Evolutionary conservation across 164 flowering plant species (phyloP), one percentile per base, ranked within the genome.

Genomic region (Dillenia suffruticosa): DNA sequence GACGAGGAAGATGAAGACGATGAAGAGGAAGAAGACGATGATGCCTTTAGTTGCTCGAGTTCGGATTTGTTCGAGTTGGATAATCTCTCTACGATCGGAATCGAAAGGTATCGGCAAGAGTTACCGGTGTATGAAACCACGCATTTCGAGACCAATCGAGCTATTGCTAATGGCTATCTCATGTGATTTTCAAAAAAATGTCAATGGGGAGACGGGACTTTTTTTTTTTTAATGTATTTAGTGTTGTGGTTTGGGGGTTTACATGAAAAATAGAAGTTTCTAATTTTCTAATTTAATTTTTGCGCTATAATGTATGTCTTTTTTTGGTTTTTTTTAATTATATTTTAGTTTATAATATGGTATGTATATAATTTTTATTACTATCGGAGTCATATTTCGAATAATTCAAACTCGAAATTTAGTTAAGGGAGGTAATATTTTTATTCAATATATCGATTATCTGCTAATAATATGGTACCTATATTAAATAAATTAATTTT

Each of bases 31-130:
- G 84, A 82, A 1, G 91, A 82, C 9, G 92, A 81, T n/a, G 98
- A 89, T 61, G 86, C 64, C 0, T 90, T 67, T n/a, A 91, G 97
- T 50, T 88, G 59, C 68, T 73, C 96, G 9, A 94, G 99, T 64
- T 94, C 99, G 1, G 99, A 94, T 83, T 74, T 94, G 9, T 94
- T 94, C 67, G 99, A 94, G 56, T 76, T 94, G 24, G 96, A 91
- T 57, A 81, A 86, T 71, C 76, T 94, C 5, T 71, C 87, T 0
- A 72, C 80, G 5, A 79, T 82, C 61, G 97, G 91, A 32, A 74
- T 77, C 43, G 86, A 73, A 6, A 65, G 95, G 78, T 86, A 86
- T 44, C 19, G 74, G 1, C 86, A 91, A 69, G 99, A 93, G 61
- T 70, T 93, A 52, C 98, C 98, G 0, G 98, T 93, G 51, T 93